Conservation (phyloP, 495 filamentous ascomycete genomes). For the Neurospora sp. region DNA sequence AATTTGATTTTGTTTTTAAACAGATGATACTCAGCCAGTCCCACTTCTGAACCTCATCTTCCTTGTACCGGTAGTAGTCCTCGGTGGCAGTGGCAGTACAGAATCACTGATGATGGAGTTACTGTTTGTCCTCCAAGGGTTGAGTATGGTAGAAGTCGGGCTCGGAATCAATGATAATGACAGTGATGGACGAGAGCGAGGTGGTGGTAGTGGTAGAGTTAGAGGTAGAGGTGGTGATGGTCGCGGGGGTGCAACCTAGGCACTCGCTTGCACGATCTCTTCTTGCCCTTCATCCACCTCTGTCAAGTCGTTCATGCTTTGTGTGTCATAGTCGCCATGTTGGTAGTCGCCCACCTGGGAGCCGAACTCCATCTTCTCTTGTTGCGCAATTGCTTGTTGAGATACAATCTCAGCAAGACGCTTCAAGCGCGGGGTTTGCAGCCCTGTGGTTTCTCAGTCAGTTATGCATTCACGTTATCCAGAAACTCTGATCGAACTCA, state of each 20-base stretch:
- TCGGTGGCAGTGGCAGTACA: not conserved
- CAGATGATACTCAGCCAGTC: not conserved
- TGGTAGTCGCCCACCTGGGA: conserved; percentile 26
- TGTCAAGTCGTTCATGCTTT: conserved; percentile 24
- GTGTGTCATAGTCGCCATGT: conserved; percentile 27
- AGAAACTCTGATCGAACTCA: conserved; percentile 35
- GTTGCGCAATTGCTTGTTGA: conserved; percentile 86
- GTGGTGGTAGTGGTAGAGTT: not conserved
- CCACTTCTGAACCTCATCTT: conserved; percentile 4
- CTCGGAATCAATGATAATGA: not conserved
- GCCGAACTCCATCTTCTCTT: conserved; percentile 63
- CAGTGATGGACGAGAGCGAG: not conserved
- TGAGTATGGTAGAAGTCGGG: conserved; percentile 10
- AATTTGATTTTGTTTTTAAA: not conserved
- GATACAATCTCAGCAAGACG: conserved; percentile 95
- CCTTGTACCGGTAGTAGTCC: not conserved
- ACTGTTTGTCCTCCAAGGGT: conserved; percentile 11
- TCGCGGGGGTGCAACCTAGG: conserved; percentile 18
- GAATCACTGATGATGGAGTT: not conserved
- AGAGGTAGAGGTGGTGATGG: not conserved
- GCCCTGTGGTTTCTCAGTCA: conserved; percentile 43
- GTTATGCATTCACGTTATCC: conserved; percentile 1
- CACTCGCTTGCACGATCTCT: conserved; percentile 18
- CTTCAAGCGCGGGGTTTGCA: conserved; percentile 92
- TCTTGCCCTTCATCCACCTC: conserved; percentile 33